Base-by-base conservation (phyloP, 2,329 filamentous ascomycete genomes). In the Teratosphaeriaceae sp. region DNA sequence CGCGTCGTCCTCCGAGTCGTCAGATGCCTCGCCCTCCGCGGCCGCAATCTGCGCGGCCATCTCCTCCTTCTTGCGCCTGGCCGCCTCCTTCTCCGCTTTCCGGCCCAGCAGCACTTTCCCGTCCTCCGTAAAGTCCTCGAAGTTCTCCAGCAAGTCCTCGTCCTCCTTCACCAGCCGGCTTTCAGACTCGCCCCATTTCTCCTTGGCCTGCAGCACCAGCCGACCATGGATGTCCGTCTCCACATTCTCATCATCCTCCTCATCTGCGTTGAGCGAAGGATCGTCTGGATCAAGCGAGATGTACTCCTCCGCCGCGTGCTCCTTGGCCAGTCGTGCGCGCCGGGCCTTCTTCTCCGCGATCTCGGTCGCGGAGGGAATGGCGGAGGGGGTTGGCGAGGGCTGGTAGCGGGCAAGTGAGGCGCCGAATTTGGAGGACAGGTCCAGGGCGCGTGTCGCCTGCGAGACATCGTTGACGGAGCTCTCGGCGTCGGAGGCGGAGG, bases 331-430 rank as follows among this genome's bases (percentile, higher is more conserved):
- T 1, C 90, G 80, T n/a, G 84, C 84, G 13, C 90, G 79, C 2
- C 92, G 79, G 47, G 88, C 85, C 65, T 96, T 97, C 70, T 89
- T 94, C 65, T 94, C 89, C 21, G 77, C 78, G 39, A 97, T 94
- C 59, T 96, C 86, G 2, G 84, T 79, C 48, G 89, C 84, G 2
- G 84, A 88, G 3, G 90, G 80, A 50, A 96, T 88, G 5, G 71
- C 56, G 23, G 67, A 63, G 40, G 65, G 47, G 53, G 62, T 5
- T 40, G 11, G 39, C 31, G 12, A 42, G 48, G 59, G 34, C 40
- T 56, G 39, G 37, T 64, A 63, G 20, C 58, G 51, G 38, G 54
- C 44, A 59, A 73, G 58, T 13, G 55, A 55, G 26, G 65, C 54
- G 12, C 88, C 82, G 16, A 89, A 75, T 51, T 71, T 73, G 15